A percentile compares a stretch with the other conserved stretches of the same genome.
phyloP scores from a whole-genome alignment of 148 eudicot genomes.

The Vaccinium myrtillus region DNA sequence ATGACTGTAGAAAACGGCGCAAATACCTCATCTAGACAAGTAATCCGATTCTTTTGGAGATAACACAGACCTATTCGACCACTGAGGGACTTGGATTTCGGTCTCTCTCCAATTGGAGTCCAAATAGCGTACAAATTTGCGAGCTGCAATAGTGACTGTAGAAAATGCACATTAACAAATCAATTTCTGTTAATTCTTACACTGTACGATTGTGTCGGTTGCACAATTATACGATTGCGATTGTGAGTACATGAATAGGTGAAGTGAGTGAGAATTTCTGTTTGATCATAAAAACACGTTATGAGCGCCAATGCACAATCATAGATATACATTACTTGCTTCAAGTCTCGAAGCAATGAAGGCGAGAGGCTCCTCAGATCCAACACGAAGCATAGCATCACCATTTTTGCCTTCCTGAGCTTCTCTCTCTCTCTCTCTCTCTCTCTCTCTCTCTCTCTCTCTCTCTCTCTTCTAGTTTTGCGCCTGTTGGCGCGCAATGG shows the following conservation, averaged over 20 bases:
- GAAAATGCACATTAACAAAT: conserved; percentile 9
- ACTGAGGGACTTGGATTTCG: conserved; percentile 29
- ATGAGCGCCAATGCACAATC: not conserved
- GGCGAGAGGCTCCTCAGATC: conserved; percentile 68
- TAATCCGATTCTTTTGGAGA: conserved; percentile 36
- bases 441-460: not conserved
- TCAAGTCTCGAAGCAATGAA: conserved; percentile 50
- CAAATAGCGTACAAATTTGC: conserved; percentile 69
- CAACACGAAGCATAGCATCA: conserved; percentile 61
- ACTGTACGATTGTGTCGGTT: not conserved
- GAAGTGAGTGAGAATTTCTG: not conserved
- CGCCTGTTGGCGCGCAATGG: conserved; percentile 15
- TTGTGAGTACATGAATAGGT: not conserved
- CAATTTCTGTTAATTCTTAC: not conserved
- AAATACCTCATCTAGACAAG: conserved; percentile 51
- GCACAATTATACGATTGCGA: not conserved
- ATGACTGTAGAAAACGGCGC: not conserved
- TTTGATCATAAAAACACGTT: not conserved
- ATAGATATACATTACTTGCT: conserved; percentile 44
- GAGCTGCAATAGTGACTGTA: conserved; percentile 69
- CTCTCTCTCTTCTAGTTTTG: not conserved
- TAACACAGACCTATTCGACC: conserved; percentile 69
- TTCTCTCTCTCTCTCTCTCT: conserved; percentile 16
- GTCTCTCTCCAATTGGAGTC: conserved; percentile 26
- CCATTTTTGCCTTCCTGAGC: conserved; percentile 33